These are phyloP conservation scores for Stemphylium lycopersici DNA, from an alignment of 2,329 filamentous ascomycete genomes.

Conservation along the genomic window DNA sequence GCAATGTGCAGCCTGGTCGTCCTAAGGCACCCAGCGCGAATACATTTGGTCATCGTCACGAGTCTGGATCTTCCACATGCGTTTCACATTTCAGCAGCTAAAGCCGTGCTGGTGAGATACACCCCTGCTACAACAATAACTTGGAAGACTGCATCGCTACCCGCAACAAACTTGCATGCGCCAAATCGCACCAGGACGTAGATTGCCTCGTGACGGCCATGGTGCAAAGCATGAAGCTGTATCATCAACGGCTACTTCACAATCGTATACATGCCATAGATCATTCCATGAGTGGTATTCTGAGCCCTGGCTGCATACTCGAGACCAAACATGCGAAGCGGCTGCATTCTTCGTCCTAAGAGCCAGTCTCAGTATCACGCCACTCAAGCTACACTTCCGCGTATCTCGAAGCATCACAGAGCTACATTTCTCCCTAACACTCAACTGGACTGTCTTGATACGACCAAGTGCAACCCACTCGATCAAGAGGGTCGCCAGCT, in stretches of 20 bases:
- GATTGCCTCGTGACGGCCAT: neutral
- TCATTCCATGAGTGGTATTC: constrained; percentile 3
- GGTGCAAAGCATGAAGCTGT: neutral
- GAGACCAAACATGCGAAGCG: neutral
- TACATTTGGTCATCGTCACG: neutral
- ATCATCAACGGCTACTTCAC: neutral
- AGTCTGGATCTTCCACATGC: constrained; percentile 1
- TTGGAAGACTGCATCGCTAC: no score
- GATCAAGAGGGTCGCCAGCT: no score
- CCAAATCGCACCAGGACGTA: neutral
- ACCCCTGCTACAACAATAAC: no score
- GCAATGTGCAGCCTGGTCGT: no score
- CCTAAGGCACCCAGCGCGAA: neutral
- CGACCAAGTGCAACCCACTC: neutral
- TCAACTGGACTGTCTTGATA: neutral
- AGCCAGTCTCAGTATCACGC: neutral
- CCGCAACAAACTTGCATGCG: neutral
- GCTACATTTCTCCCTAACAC: neutral
- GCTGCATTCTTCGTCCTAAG: neutral
- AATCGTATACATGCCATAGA: neutral
- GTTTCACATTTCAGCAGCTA: constrained; percentile 8
- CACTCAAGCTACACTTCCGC: neutral
- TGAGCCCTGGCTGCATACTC: neutral
- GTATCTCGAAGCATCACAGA: neutral
- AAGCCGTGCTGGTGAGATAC: neutral